Evolutionary conservation across 352 stramenopile species (phyloP).

Genomic region (Globisporangium polare): DNA sequence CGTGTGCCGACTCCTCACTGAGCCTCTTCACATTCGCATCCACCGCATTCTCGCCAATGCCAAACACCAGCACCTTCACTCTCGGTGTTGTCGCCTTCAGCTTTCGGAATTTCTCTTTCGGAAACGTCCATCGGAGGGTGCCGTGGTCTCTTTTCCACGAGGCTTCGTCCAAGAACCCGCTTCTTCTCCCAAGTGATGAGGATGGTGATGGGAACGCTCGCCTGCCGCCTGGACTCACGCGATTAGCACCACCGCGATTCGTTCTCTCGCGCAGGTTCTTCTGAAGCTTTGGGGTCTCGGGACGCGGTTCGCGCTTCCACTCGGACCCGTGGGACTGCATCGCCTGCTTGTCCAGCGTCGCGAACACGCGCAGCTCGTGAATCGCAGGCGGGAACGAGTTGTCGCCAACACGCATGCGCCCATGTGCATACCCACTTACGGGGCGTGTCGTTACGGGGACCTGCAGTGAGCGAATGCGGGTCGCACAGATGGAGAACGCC

Average conservation of each 20-base stretch:
- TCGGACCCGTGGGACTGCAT: slow-evolving; percentile 43
- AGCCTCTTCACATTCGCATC: slow-evolving; percentile 13
- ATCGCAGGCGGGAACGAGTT: slow-evolving; percentile 17
- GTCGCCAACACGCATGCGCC: background rate
- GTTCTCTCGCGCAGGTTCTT: background rate
- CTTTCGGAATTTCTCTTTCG: slow-evolving; percentile 52
- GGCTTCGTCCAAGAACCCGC: slow-evolving; percentile 50
- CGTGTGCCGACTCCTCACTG: slow-evolving; percentile 10
- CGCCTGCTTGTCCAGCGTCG: slow-evolving; percentile 44
- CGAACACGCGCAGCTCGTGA: slow-evolving; percentile 57
- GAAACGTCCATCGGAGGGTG: slow-evolving; percentile 53
- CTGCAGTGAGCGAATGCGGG: slow-evolving; percentile 39
- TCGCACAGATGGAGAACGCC: slow-evolving; percentile 37
- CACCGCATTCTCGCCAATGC: slow-evolving; percentile 29
- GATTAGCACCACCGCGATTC: background rate
- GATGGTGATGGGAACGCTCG: background rate
- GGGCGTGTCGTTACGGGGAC: slow-evolving; percentile 31
- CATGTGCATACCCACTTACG: background rate
- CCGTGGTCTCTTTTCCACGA: slow-evolving; percentile 46
- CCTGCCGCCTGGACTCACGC: slow-evolving; percentile 1
- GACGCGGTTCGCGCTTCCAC: slow-evolving; percentile 44
- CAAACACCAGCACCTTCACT: slow-evolving; percentile 73
- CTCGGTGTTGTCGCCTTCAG: slow-evolving; percentile 64
- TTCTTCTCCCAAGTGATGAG: slow-evolving; percentile 18
- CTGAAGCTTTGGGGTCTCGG: slow-evolving; percentile 2